phyloP scores from a whole-genome alignment of 495 filamentous ascomycete genomes.

The Trypethelium eluteriae region DNA sequence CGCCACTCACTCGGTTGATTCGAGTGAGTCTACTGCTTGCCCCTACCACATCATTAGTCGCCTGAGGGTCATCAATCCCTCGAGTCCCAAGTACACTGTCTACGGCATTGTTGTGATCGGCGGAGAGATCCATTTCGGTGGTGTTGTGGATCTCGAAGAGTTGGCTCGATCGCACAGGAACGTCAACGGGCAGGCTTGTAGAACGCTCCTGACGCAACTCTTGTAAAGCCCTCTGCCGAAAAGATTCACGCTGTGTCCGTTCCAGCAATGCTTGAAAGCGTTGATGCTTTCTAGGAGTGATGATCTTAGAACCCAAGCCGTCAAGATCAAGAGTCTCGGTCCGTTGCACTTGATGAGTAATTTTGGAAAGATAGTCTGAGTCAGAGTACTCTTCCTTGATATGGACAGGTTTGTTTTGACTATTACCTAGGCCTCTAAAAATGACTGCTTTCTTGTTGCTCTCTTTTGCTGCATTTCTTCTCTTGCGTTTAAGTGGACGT shows the following conservation, averaged over 20 bases:
- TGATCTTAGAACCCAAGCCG: conserved; percentile 20
- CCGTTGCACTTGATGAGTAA: conserved; percentile 15
- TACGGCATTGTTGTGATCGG: not conserved
- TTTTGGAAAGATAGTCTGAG: not conserved
- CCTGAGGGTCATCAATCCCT: too few relatives aligned
- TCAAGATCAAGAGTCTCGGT: conserved; percentile 38
- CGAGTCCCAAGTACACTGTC: too few relatives aligned
- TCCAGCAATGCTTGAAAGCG: conserved; percentile 9
- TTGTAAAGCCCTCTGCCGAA: not conserved
- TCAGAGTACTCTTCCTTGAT: conserved; percentile 30
- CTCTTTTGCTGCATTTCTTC: not conserved
- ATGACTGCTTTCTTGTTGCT: conserved; percentile 1
- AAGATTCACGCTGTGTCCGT: conserved; percentile 14
- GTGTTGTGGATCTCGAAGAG: not conserved
- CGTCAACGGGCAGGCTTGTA: conserved; percentile 18
- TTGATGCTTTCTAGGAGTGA: conserved; percentile 24
- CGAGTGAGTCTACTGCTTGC: too few relatives aligned
- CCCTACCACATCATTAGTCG: too few relatives aligned
- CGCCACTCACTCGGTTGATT: not conserved
- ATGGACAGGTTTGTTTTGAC: conserved; percentile 21
- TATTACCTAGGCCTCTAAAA: conserved; percentile 17
- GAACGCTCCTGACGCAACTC: conserved; percentile 22
- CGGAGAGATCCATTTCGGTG: not conserved
- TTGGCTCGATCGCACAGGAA: not conserved
- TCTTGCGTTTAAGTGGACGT: conserved; percentile 32